Conservation (phyloP, 2,329 filamentous ascomycete genomes). For the Arthroderma uncinatum region DNA sequence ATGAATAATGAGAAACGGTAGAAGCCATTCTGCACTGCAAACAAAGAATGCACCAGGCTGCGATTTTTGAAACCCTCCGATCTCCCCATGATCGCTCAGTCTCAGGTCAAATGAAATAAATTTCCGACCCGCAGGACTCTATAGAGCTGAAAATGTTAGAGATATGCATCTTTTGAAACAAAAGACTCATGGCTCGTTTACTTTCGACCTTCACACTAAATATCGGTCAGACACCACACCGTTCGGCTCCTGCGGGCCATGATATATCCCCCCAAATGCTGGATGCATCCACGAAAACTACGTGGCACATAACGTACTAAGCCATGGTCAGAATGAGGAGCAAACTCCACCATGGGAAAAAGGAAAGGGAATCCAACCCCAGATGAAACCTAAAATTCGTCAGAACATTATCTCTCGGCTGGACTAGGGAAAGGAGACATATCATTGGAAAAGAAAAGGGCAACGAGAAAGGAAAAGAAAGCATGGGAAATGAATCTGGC, state of each 20-base stretch:
- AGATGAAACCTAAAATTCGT: neutral
- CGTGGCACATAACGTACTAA: neutral
- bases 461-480: neutral
- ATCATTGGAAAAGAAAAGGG: neutral
- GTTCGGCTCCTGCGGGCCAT: neutral
- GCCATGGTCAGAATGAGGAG: neutral
- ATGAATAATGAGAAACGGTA: neutral
- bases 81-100: neutral
- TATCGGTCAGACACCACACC: neutral
- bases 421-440: neutral
- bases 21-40: neutral
- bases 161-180: neutral
- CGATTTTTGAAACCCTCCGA: neutral
- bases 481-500: conserved; percentile 1
- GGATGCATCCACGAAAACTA: neutral
- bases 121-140: neutral
- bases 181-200: neutral
- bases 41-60: neutral
- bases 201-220: neutral
- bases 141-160: neutral
- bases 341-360: neutral
- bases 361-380: conserved; percentile 2
- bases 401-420: neutral
- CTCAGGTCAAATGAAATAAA: conserved; percentile 2
- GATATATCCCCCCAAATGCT: neutral